A percentile compares a stretch with the other conserved stretches of the same genome.
phyloP scores from a whole-genome alignment of 805 yeast species.

The Cyberlindnera mrakii region DNA sequence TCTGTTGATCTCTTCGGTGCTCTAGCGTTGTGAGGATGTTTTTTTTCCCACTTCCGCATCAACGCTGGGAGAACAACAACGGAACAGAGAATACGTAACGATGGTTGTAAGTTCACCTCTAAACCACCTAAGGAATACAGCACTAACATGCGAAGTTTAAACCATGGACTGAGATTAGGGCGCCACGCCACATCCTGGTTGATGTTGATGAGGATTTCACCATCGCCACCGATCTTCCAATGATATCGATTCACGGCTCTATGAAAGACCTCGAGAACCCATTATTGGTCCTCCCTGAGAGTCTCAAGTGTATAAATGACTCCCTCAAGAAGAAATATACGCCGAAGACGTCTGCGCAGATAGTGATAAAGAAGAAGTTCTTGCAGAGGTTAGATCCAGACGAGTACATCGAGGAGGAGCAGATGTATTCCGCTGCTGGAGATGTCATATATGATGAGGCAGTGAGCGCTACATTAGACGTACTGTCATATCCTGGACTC shows the following conservation, averaged over 20 bases:
- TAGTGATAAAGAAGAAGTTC: conserved; percentile 8
- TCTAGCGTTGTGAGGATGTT: neutral
- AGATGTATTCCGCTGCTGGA: conserved; percentile 32
- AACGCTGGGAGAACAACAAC: neutral
- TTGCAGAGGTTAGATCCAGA: conserved; percentile 6
- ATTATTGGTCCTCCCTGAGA: conserved; percentile 10
- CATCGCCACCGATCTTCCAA: conserved; percentile 15
- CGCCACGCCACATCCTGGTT: conserved; percentile 45
- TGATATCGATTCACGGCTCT: neutral
- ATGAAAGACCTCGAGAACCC: conserved; percentile 9
- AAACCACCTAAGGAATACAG: neutral
- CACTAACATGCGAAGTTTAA: conserved; percentile 28
- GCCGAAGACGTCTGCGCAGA: neutral
- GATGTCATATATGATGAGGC: conserved; percentile 4
- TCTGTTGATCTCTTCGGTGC: neutral
- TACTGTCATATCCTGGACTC: conserved; percentile 16
- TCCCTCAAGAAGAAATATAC: conserved; percentile 1
- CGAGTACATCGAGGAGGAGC: conserved; percentile 44
- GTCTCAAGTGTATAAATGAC: conserved; percentile 15
- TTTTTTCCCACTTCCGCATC: neutral
- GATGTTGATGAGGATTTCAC: conserved; percentile 30
- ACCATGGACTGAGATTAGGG: conserved; percentile 39
- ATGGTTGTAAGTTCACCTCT: conserved; percentile 14
- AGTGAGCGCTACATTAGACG: conserved; percentile 6
- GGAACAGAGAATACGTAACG: neutral